These are phyloP conservation scores for Coemansia aciculifera DNA, from an alignment of 192 early-diverging fungal species.

Conservation along the genomic window DNA sequence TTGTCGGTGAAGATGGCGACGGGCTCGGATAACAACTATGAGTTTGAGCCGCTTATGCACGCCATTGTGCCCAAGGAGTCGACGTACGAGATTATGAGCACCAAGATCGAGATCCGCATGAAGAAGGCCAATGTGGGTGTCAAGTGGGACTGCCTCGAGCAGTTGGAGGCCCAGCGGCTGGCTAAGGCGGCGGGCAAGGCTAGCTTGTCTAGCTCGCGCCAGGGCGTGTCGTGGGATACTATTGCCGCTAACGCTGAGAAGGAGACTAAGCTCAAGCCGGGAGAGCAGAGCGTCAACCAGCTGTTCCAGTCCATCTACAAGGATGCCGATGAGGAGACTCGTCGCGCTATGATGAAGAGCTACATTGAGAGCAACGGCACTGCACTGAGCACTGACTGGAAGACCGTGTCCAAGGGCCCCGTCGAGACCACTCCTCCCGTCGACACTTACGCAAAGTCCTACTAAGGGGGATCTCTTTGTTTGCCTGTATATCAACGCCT, in stretches of 20 bases:
- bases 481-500: not conserved
- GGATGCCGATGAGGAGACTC: conserved; percentile 84
- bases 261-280: conserved; percentile 79
- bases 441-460: conserved; percentile 87
- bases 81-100: conserved; percentile 77
- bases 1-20: conserved; percentile 80
- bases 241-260: conserved; percentile 73
- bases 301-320: conserved; percentile 93
- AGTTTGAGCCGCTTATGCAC: conserved; percentile 86
- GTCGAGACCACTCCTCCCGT: conserved; percentile 92
- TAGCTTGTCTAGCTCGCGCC: conserved; percentile 58
- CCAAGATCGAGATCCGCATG: conserved; percentile 92
- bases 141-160: conserved; percentile 78
- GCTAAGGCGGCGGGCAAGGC: conserved; percentile 37
- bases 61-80: conserved; percentile 70
- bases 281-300: conserved; percentile 86
- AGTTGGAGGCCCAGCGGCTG: conserved; percentile 48
- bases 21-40: conserved; percentile 86
- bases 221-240: conserved; percentile 83
- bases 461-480: conserved; percentile 3
- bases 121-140: conserved; percentile 77
- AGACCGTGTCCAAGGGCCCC: conserved; percentile 77
- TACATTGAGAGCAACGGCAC: conserved; percentile 96
- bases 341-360: conserved; percentile 96
- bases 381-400: conserved; percentile 93